A percentile compares a stretch with the other conserved stretches of the same genome.
Conservation (phyloP, 192 early-diverging fungal species). For the Entomortierella beljakovae region DNA sequence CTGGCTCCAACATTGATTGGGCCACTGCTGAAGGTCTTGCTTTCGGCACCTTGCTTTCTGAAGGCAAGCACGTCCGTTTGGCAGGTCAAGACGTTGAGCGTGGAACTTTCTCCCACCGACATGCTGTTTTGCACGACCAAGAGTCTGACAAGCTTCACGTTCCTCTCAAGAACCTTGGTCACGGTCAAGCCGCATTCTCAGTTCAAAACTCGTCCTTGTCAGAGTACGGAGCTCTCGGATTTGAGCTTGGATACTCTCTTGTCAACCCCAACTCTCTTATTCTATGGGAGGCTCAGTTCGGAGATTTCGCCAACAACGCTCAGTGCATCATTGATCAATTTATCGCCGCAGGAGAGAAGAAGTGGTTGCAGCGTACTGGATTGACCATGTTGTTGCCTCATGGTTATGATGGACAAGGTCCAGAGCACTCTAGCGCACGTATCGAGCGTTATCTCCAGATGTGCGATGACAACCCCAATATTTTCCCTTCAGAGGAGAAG, state of each 20-base stretch:
- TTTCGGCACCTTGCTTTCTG: constrained; percentile 90
- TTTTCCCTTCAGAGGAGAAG: constrained; percentile 81
- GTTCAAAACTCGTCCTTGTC: constrained; percentile 97
- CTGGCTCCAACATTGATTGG: constrained; percentile 93
- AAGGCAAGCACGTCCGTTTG: constrained; percentile 93
- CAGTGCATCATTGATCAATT: constrained; percentile 99
- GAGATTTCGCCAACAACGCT: constrained; percentile 97
- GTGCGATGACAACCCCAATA: constrained; percentile 94
- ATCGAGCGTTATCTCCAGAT: constrained; percentile 97
- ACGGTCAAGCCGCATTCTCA: constrained; percentile 88
- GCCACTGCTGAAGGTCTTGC: constrained; percentile 95
- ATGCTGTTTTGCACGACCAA: constrained; percentile 97
- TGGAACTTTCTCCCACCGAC: constrained; percentile 99
- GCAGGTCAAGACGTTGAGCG: constrained; percentile 99
- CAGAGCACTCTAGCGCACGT: constrained; percentile 96
- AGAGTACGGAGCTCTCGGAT: constrained; percentile 95
- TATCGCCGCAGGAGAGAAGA: constrained; percentile 94
- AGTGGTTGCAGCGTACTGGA: constrained; percentile 98
- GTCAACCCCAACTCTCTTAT: constrained; percentile 94
- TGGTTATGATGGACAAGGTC: constrained; percentile 98
- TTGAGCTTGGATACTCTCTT: constrained; percentile 97
- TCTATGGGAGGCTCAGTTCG: constrained; percentile 99
- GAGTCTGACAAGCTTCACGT: constrained; percentile 84
- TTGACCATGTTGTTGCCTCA: constrained; percentile 95
- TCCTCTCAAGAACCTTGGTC: constrained; percentile 88